These are phyloP conservation scores for Plantago lanceolata DNA, from an alignment of 305 asterid species.

Conservation along the genomic window DNA sequence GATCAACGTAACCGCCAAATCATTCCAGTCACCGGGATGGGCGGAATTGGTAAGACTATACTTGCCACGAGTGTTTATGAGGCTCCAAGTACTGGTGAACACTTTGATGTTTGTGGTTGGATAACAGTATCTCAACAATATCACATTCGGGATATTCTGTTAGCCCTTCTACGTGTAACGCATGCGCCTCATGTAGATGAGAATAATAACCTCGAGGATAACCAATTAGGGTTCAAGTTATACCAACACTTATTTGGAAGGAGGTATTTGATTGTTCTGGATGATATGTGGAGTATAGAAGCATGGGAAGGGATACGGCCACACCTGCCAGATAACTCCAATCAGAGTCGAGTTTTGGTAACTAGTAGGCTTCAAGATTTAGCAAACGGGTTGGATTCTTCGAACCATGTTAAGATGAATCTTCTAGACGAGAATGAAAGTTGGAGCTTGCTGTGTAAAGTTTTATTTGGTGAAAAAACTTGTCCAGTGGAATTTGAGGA, in stretches of 20 bases:
- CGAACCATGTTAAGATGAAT: neutral
- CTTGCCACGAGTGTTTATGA: conserved; percentile 17
- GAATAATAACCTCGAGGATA: too few relatives aligned
- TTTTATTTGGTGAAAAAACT: neutral
- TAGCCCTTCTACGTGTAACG: neutral
- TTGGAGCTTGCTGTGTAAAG: conserved; percentile 18
- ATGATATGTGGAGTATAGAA: neutral
- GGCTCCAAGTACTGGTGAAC: neutral
- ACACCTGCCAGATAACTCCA: neutral
- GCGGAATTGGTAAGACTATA: conserved; percentile 29
- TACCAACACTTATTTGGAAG: neutral
- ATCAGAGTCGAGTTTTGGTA: conserved; percentile 1
- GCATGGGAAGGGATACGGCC: neutral
- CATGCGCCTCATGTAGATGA: neutral
- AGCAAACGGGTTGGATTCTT: neutral
- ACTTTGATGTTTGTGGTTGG: conserved; percentile 25
- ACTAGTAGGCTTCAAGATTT: conserved; percentile 17
- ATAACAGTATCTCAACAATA: conserved; percentile 23
- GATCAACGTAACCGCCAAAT: neutral
- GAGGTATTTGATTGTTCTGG: conserved; percentile 14
- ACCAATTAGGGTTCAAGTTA: neutral
- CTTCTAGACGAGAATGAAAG: conserved; percentile 5
- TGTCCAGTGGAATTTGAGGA: conserved; percentile 17
- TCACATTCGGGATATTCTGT: neutral
- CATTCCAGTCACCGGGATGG: conserved; percentile 24